Evolutionary conservation across 306 rosid species (phyloP), one percentile per base, ranked within the genome.

Genomic region (Spatholobus suberectus): DNA sequence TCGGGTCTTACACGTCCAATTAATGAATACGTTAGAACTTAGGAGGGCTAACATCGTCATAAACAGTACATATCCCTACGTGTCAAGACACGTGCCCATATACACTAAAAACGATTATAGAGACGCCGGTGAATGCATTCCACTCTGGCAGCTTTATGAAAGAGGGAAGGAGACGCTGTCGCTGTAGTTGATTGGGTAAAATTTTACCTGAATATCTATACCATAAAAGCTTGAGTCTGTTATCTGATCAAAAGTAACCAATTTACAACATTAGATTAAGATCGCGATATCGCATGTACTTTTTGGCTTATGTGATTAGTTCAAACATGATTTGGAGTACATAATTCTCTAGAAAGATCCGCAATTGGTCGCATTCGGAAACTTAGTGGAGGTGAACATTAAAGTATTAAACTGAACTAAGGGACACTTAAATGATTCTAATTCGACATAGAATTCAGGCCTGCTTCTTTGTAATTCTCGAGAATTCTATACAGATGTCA

Each of bases 311-410:
- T 26, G 57, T 47, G 12, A 47, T 67, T 49, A 20, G 35, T 1
- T 20, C 44, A 44, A 27, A 47, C 52, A 63, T 67, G 40, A 4
- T 73, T 73, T 43, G 23, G 12, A 10, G 26, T 37, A 12, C 34
- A 65, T 52, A 52, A 44, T 67, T 61, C 67, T 49, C 62, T 62
- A 54, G 65, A 65, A 71, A 63, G 83, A 76, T 83, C 65, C 27
- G 27, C 61, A 51, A 40, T 68, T 49, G 68, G 80, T 79, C 6
- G 68, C 38, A 79, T 51, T 47, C 63, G 3, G 20, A 76, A 58
- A 76, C 68, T 61, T 1, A 26, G 73, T 68, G 85, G 58, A 43
- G 77, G 44, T 40, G 26, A 24, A 29, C 35, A 83, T 77, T 59
- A 73, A 57, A 26, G 27, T 63, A 83, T 77, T 59, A 73, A 57